Conservation (phyloP, 768 basidiomycete genomes). For the Lactifluus piperatus region DNA sequence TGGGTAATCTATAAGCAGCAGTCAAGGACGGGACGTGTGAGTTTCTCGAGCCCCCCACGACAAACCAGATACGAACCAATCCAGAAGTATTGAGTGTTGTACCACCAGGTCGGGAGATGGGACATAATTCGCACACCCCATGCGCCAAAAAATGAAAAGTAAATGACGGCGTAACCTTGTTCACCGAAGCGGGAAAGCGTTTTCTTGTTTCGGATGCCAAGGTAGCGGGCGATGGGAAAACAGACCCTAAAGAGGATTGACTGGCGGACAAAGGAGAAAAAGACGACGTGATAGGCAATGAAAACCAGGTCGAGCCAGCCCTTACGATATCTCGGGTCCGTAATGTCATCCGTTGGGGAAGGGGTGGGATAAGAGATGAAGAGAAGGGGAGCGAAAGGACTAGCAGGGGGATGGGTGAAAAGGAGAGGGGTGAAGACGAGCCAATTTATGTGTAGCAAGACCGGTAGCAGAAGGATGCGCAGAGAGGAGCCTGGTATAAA, state of each 20-base stretch:
- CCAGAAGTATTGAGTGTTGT: constrained; percentile 78
- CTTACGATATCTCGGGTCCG: constrained; percentile 60
- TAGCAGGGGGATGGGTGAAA: constrained; percentile 37
- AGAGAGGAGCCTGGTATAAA: constrained; percentile 47
- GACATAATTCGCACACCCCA: constrained; percentile 82
- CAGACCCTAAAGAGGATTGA: constrained; percentile 54
- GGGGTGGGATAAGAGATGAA: constrained; percentile 61
- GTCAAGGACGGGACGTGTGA: not conserved
- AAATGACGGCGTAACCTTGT: constrained; percentile 80
- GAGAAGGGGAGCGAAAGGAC: constrained; percentile 69
- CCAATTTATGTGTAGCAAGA: constrained; percentile 61
- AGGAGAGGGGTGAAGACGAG: constrained; percentile 42
- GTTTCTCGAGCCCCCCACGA: not conserved
- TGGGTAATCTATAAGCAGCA: constrained; percentile 61
- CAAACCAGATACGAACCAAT: constrained; percentile 37
- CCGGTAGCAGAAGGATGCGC: constrained; percentile 52
- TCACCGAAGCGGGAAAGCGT: constrained; percentile 87
- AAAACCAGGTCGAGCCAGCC: constrained; percentile 70
- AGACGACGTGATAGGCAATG: constrained; percentile 72
- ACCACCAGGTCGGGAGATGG: constrained; percentile 79
- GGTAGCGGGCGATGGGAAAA: constrained; percentile 55
- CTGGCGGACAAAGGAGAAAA: constrained; percentile 87
- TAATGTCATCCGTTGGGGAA: constrained; percentile 34
- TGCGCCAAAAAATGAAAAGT: constrained; percentile 59
- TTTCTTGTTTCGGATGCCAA: constrained; percentile 54